Base-by-base conservation (phyloP, 2,329 filamentous ascomycete species). In the Neofusicoccum umdonicola region DNA sequence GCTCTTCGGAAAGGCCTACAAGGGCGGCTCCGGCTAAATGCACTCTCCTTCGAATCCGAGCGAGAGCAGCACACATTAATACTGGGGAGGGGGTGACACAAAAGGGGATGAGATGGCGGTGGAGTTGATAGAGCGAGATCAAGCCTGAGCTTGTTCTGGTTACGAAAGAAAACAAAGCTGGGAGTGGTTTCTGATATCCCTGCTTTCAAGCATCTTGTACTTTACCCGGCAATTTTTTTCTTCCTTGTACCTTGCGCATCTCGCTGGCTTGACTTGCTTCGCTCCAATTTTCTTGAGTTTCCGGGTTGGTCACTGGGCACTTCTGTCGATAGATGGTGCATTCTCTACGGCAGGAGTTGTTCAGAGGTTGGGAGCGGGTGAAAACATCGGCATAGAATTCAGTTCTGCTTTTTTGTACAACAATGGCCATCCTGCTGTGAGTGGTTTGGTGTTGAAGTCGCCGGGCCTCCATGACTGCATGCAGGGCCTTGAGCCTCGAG, bases 1-100 rank as follows among this genome's bases (percentile, higher is more conserved):
- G 83, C 85, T 99, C 84, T 99, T 99, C 92, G 95, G 95, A 84
- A 98, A 99, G 93, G 92, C 93, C 87, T 99, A 93, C 93, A 96
- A 96, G 83, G 77, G 77, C 77, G 78, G 78, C 74, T 80, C 78
- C 66, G 78, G 77, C 76, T 80, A 80, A 78, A 69, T 71, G 74
- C 69, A 71, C 22, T 60, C 47, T 65, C 37, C 13, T 39, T 61
- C 44, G 22, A 62, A 31, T 19, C 2, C 60, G 60, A 62, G 15
- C 7, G 15, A 56, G 51, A 65, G 27, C 17, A 41, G 42, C 35
- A 45, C 51, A 41, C 37, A 37, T 27, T 52, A 65, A 52, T 58
- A 64, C 17, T 41, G 54, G 63, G 37, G 45, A 37, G 50, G 63
- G 47, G 52, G 19, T 13, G 68, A 69, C 65, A 72, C 70, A 39